Conservation (phyloP, 2,329 filamentous ascomycete genomes). For the Aspergillus sp. region DNA sequence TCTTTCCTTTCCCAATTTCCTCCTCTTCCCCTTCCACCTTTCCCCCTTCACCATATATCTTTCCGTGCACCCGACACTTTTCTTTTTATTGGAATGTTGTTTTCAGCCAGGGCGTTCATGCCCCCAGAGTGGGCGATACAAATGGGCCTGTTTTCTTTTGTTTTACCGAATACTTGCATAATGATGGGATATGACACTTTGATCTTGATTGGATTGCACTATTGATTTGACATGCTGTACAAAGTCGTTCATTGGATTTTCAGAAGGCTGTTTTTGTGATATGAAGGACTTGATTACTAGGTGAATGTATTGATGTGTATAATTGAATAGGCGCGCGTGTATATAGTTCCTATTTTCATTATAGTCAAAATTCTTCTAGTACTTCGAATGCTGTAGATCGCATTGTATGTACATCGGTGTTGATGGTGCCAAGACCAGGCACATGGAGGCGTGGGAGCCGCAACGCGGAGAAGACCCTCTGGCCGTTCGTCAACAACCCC, state of each 20-base stretch:
- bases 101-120: slow-evolving; percentile 26
- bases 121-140: slow-evolving; percentile 16
- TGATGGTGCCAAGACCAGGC: slow-evolving; percentile 2
- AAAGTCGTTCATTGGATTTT: neutral
- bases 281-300: neutral
- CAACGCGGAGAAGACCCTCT: slow-evolving; percentile 9
- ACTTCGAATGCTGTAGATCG: neutral
- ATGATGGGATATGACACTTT: slow-evolving; percentile 34
- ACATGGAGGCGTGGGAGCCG: slow-evolving; percentile 1
- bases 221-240: slow-evolving; percentile 3
- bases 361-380: neutral
- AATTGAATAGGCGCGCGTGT: neutral
- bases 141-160: slow-evolving; percentile 17
- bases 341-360: slow-evolving; percentile 2
- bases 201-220: slow-evolving; percentile 9
- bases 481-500: neutral
- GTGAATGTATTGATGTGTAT: neutral
- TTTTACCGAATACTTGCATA: slow-evolving; percentile 24
- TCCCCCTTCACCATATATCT: slow-evolving; percentile 7
- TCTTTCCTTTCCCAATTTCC: slow-evolving; percentile 4
- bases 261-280: neutral
- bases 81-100: slow-evolving; percentile 16
- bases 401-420: neutral
- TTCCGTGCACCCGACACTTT: slow-evolving; percentile 15
- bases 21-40: slow-evolving; percentile 7